Evolutionary conservation across 2,329 filamentous ascomycete genomes (phyloP), one percentile per base, ranked within the genome.

Genomic region (Pseudogymnoascus sp.): DNA sequence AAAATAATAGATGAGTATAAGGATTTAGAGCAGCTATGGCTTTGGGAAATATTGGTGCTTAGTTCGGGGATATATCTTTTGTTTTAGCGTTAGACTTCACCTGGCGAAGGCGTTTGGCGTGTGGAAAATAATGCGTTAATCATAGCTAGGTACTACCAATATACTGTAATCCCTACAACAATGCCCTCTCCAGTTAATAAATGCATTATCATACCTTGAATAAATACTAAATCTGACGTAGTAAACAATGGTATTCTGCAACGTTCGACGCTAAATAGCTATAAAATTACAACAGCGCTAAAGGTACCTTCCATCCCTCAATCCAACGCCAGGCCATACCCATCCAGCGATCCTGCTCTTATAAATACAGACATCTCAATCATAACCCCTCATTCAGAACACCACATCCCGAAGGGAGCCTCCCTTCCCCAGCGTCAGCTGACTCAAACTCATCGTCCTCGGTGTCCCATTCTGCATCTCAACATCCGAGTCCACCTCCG

Each of bases 391-490:
- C 11, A 6, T 4, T 43, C 43, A 50, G 14, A 50, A 28, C 14
- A 28, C 43, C 24, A 50, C 43, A 16, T 16, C 24, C 43, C 24
- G 14, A 10, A 50, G 43, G 6, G 24, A 14, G 12, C 56, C 41
- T 8, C 63, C 59, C 14, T 43, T 63, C 31, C 75, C 76, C 67
- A 82, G 75, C 0, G 84, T 87, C 68, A 87, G 72, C 70, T 85
- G 83, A 65, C 84, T 84, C 10, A 89, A 77, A 28, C 84, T 89
- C 70, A 91, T 79, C 46, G 85, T 88, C 66, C 84, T 82, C 22
- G 84, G 84, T 1, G 86, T 84, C 71, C 78, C 84, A 66, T 82
- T 81, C 60, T 75, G 73, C 53, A 72, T 74, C 19, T 73, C 66
- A 19, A 70, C 68, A 37, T 41, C 66, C n/a, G 63, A 69, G 12